A percentile compares a stretch with the other conserved stretches of the same genome.
These are phyloP conservation scores for Phytomonas sp. DNA, from an alignment of 208 protist genomes.

Conservation along the genomic window DNA sequence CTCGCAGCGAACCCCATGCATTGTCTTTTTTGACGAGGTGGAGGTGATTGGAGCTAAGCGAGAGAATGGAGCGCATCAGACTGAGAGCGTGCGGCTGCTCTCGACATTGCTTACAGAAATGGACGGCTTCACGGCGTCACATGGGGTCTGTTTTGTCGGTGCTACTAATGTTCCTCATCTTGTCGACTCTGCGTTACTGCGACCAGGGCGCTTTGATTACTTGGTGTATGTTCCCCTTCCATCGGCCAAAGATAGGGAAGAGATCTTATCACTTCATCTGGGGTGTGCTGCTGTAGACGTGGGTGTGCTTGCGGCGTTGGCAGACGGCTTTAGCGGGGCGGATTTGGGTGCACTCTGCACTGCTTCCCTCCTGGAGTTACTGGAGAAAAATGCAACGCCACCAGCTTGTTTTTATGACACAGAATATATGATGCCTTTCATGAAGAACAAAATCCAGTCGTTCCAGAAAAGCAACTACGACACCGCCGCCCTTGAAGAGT, in stretches of 20 bases:
- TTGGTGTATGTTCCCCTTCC: slow-evolving; percentile 79
- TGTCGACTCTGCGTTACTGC: slow-evolving; percentile 80
- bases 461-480: slow-evolving; percentile 59
- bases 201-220: slow-evolving; percentile 87
- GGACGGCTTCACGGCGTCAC: slow-evolving; percentile 90
- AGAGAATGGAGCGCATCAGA: slow-evolving; percentile 14
- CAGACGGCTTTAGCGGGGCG: slow-evolving; percentile 79
- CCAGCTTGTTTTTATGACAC: slow-evolving; percentile 19
- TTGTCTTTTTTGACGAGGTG: slow-evolving; percentile 95
- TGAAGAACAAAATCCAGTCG: slow-evolving; percentile 18
- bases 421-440: slow-evolving; percentile 27
- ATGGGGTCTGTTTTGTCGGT: slow-evolving; percentile 83
- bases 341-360: slow-evolving; percentile 63
- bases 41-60: slow-evolving; percentile 85
- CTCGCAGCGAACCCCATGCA: slow-evolving; percentile 70
- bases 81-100: slow-evolving; percentile 80
- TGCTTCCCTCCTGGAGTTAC: slow-evolving; percentile 36
- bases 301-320: slow-evolving; percentile 29
- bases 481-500: slow-evolving; percentile 28
- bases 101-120: slow-evolving; percentile 97
- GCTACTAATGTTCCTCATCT: slow-evolving; percentile 89
- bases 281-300: slow-evolving; percentile 31
- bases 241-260: slow-evolving; percentile 27
- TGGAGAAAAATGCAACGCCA: slow-evolving; percentile 15
- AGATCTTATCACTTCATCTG: slow-evolving; percentile 57